Evolutionary conservation across 108 stramenopile species (phyloP), one percentile per base, ranked within the genome.

Genomic region (Mayamaea pseudoterrestris): DNA sequence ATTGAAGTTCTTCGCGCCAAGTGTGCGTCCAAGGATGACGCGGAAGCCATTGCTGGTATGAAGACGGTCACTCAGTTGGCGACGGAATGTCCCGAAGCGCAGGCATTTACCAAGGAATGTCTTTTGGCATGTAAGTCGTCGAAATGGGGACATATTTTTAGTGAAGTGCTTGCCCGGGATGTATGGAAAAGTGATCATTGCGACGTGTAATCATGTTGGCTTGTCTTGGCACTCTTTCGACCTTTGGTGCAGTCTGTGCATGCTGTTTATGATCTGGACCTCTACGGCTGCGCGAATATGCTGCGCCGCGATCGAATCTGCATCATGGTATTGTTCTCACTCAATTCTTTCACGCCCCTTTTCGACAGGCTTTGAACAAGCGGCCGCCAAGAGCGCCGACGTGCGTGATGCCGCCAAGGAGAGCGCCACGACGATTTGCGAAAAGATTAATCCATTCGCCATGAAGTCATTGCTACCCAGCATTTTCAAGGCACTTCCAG

Each of bases 391-490:
- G 74, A 82, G 57, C 55, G 55, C 61, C 40, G 71, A 58, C 12
- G 86, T 93, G 35, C 41, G 49, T 9, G 53, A 50, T 5, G 74
- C 79, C 23, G 67, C 80, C 35, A 41, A 63, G 35, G 83, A 80
- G 0, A 56, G 83, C 16, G 80, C 86, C 26, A 47, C 81, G n/a
- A 77, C 83, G 21, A 80, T 93, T 43, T 80, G 76, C 70, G 57
- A 70, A 47, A 86, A 86, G 41, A 69, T 81, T 53, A 75, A 67
- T 58, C 86, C 91, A 17, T 88, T 89, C 47, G 86, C 81, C 32
- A 76, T 93, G 65, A 93, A 93, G 68, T 54, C 80, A 13, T 75
- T 89, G 29, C 76, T 93, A 34, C 91, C 91, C 35, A 36, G 50
- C 28, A 66, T 93, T 55, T 93, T 93, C 58, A 31, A 68, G 32